phyloP scores from a whole-genome alignment of 2,329 filamentous ascomycete genomes.

The Monosporascus cannonballus region DNA sequence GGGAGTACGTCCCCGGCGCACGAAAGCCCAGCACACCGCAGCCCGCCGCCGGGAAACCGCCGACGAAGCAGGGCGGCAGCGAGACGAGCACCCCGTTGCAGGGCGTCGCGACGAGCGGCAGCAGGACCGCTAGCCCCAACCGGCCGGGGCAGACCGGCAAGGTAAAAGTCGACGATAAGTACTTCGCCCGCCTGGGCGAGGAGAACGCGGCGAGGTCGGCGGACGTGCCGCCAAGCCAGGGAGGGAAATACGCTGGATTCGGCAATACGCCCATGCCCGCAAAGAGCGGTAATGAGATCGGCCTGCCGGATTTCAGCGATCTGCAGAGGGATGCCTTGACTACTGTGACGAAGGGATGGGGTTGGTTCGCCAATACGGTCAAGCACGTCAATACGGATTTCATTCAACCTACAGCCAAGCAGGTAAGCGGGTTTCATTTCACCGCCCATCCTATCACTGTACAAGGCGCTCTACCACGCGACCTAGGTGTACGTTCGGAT shows the following conservation, averaged over 20 bases:
- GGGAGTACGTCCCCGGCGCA: slow-evolving; percentile 73
- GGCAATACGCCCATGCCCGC: slow-evolving; percentile 65
- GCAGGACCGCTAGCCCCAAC: slow-evolving; percentile 34
- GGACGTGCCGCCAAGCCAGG: slow-evolving; percentile 75
- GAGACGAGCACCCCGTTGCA: slow-evolving; percentile 33
- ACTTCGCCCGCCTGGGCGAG: slow-evolving; percentile 78
- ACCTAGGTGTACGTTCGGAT: too few species aligned
- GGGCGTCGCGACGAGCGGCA: slow-evolving; percentile 29
- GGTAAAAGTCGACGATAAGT: slow-evolving; percentile 72
- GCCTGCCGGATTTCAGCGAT: slow-evolving; percentile 70
- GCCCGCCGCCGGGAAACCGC: slow-evolving; percentile 29
- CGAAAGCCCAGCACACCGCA: slow-evolving; percentile 41
- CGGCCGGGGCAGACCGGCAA: slow-evolving; percentile 33
- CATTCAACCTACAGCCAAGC: slow-evolving; percentile 86
- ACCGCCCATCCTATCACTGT: not conserved
- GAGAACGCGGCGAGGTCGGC: slow-evolving; percentile 75
- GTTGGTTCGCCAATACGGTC: slow-evolving; percentile 90
- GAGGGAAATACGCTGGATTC: slow-evolving; percentile 88
- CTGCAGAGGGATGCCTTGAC: slow-evolving; percentile 87
- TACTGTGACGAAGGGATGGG: slow-evolving; percentile 85
- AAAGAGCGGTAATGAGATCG: slow-evolving; percentile 26
- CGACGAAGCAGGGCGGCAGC: slow-evolving; percentile 23
- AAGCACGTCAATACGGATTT: slow-evolving; percentile 88
- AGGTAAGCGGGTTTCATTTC: slow-evolving; percentile 46
- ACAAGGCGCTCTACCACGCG: too few species aligned